Percentiles rank a stretch among this genome's conserved stretches.
Evolutionary conservation across 306 rosid species (phyloP).

Genomic region (Quercus glauca): DNA sequence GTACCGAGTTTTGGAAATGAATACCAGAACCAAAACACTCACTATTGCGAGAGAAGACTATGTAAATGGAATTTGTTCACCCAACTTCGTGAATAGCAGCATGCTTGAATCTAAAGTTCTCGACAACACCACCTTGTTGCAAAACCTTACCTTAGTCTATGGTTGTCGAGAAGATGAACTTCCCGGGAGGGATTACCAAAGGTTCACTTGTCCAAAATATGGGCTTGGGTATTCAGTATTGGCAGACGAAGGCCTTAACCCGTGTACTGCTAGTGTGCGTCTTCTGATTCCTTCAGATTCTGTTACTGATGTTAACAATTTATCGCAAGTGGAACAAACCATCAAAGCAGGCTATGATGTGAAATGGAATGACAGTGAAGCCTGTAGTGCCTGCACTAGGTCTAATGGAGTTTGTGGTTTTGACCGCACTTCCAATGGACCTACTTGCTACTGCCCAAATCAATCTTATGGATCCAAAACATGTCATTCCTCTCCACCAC

Average conservation of each 20-base stretch:
- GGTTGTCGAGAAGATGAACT: not conserved
- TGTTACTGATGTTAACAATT: not conserved
- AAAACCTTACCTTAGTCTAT: not conserved
- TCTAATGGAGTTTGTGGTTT: slow-evolving; percentile 6
- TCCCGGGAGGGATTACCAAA: not conserved
- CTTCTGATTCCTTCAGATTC: not conserved
- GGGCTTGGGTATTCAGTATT: not conserved
- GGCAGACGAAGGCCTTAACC: not conserved
- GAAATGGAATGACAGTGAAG: not conserved
- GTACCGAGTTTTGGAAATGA: not conserved
- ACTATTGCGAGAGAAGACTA: slow-evolving; percentile 1
- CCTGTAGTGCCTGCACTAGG: not conserved
- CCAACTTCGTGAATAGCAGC: not conserved
- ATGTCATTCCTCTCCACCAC: not conserved
- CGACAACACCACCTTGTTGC: not conserved
- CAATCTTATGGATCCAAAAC: not conserved
- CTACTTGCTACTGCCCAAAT: not conserved
- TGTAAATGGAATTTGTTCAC: not conserved
- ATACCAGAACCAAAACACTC: not conserved
- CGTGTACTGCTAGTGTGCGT: not conserved
- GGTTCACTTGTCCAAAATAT: not conserved
- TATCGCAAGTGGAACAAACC: not conserved
- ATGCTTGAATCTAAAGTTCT: not conserved
- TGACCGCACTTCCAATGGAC: not conserved
- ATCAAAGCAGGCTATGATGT: not conserved